Evolutionary conservation across 805 yeast species (phyloP).

Genomic region (Hanseniaspora lindneri): DNA sequence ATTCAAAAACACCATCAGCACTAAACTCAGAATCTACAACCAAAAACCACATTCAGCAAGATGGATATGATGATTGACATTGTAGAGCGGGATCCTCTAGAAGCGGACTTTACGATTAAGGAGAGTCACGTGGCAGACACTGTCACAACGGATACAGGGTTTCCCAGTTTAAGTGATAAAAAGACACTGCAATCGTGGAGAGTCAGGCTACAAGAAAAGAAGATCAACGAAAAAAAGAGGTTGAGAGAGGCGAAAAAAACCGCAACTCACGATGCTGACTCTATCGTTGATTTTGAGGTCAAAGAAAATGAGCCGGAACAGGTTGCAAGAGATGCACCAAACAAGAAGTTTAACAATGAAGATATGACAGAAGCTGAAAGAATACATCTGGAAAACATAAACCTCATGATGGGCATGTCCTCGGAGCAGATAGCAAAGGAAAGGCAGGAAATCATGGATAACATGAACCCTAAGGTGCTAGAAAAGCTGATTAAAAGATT

Average conservation of each 20-base stretch:
- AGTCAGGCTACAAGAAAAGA: slow-evolving; percentile 32
- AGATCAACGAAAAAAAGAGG: slow-evolving; percentile 17
- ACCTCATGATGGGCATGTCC: slow-evolving; percentile 49
- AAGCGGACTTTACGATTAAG: slow-evolving; percentile 21
- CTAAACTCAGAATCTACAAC: neutral
- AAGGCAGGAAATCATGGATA: slow-evolving; percentile 51
- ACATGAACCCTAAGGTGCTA: slow-evolving; percentile 57
- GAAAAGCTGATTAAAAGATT: slow-evolving; percentile 47
- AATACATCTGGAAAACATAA: slow-evolving; percentile 66
- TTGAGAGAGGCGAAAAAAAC: neutral
- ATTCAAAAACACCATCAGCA: no score
- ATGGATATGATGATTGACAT: slow-evolving; percentile 69
- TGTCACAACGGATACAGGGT: slow-evolving; percentile 21
- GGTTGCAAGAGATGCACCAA: neutral
- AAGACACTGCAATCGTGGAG: slow-evolving; percentile 42
- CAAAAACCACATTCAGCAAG: neutral
- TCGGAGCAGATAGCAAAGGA: slow-evolving; percentile 53
- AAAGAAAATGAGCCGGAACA: slow-evolving; percentile 9
- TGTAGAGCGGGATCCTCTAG: slow-evolving; percentile 44
- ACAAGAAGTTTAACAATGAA: slow-evolving; percentile 15
- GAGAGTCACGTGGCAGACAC: neutral
- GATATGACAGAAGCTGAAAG: slow-evolving; percentile 51
- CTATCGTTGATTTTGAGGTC: slow-evolving; percentile 6
- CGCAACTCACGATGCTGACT: neutral
- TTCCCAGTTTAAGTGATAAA: slow-evolving; percentile 28